Base-by-base conservation (phyloP, 192 early-diverging fungal species). In the Entrophospora sp. region DNA sequence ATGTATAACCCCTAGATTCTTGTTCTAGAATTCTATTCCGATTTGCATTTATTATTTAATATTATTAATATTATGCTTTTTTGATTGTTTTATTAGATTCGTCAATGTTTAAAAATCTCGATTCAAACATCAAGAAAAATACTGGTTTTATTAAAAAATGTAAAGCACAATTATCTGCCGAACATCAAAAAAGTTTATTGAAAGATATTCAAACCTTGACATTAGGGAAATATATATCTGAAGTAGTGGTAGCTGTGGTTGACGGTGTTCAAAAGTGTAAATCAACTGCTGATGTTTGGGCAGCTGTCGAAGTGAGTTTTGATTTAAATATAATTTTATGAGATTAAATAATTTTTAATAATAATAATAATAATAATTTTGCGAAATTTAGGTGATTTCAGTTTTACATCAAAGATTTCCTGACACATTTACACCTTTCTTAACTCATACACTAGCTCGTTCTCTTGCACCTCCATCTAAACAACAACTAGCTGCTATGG, bases 61-160 rank as follows among this genome's bases (percentile, higher is more conserved):
- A 25, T 20, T 3, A 20, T n/a, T 2, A 10, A 31, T 7, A 42
- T 30, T 28, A 18, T 31, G 10, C 35, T 18, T 24, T 36, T 65
- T 38, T 8, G 13, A 13, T 20, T 27, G 13, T 35, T 7, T 3
- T 30, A 5, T 25, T 40, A 81, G 79, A 81, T 66, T 63, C 72
- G 7, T 64, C 72, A 30, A 63, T 65, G 42, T 69, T 75, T 43
- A 78, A 78, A 63, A 89, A 82, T 45, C 81, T 98, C 18, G 97
- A 99, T 68, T 88, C 91, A 57, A 96, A 91, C 75, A 91, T 99
- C 49, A 99, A 98, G 72, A 97, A 97, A 80, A 97, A 97, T 75
- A 94, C 91, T 5, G 84, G 87, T 14, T 98, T 99, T 71, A 91
- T 96, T 61, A 92, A 92, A 71, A 95, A 95, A 66, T 98, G 79